Percentiles rank a stretch among this genome's conserved stretches.
These are phyloP conservation scores for Teratosphaeria pseudoeucalypti DNA, from an alignment of 2,329 filamentous ascomycete genomes.

Conservation along the genomic window DNA sequence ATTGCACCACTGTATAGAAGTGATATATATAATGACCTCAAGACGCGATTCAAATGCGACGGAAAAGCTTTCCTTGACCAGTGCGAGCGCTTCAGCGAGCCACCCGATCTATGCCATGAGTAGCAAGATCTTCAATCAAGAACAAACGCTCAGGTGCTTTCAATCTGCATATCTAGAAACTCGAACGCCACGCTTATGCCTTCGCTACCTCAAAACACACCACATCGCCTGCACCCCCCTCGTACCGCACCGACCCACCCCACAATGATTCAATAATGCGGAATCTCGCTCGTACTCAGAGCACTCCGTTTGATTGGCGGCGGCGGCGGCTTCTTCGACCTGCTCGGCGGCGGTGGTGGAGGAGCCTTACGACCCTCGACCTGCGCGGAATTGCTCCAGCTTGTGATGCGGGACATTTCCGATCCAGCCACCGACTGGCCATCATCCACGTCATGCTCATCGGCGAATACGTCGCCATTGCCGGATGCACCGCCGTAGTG, in stretches of 20 bases:
- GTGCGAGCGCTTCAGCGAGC: too few relatives aligned
- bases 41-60: too few relatives aligned
- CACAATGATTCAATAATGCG: constrained; percentile 13
- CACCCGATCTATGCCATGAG: too few relatives aligned
- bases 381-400: background rate
- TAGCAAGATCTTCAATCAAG: background rate
- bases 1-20: background rate
- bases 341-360: constrained; percentile 47
- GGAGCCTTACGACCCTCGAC: constrained; percentile 46
- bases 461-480: constrained; percentile 39
- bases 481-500: constrained; percentile 13
- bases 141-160: background rate
- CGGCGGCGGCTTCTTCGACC: constrained; percentile 55
- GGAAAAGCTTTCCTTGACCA: too few relatives aligned
- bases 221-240: background rate
- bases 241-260: background rate
- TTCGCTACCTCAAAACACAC: background rate
- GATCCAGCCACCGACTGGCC: constrained; percentile 37
- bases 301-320: constrained; percentile 53
- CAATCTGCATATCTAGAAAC: background rate
- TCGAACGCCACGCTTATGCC: background rate
- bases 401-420: constrained; percentile 19
- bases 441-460: constrained; percentile 38
- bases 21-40: background rate
- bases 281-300: constrained; percentile 31